phyloP scores from a whole-genome alignment of 495 filamentous ascomycete species.

The Trichoderma parareesei region DNA sequence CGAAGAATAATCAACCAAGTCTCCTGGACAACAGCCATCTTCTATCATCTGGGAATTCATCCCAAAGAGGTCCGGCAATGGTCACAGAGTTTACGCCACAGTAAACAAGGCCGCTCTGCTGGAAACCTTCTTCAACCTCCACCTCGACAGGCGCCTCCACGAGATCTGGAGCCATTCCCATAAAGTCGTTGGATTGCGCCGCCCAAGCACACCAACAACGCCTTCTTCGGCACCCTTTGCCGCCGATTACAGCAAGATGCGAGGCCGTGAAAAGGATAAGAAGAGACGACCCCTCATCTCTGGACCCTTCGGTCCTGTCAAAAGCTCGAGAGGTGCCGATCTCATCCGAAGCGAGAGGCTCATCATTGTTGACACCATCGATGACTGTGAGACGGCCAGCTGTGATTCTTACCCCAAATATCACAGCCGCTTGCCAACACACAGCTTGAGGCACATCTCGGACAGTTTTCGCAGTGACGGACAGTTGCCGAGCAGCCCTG shows the following conservation, averaged over 20 bases:
- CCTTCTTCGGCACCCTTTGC: neutral
- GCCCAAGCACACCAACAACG: no score
- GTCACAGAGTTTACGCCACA: no score
- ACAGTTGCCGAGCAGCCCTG: neutral
- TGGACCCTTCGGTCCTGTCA: conserved; percentile 10
- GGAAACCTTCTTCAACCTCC: no score
- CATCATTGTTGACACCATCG: conserved; percentile 10
- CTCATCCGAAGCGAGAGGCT: conserved; percentile 10
- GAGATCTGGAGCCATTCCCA: no score
- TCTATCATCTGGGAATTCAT: no score
- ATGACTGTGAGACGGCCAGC: conserved; percentile 6
- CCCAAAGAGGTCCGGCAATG: no score
- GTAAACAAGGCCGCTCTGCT: no score
- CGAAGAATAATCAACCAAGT: no score
- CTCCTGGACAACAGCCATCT: no score
- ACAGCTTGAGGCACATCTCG: neutral
- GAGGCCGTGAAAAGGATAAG: conserved; percentile 7
- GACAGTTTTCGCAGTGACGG: neutral
- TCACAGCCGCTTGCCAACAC: neutral
- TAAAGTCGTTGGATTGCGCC: no score
- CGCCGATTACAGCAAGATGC: neutral
- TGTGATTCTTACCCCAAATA: neutral
- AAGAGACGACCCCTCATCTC: conserved; percentile 7
- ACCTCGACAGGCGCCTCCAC: no score
- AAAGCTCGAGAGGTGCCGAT: conserved; percentile 10